These are phyloP conservation scores for Irpex rosettiformis DNA, from an alignment of 1,284 basidiomycete genomes.

Conservation along the genomic window DNA sequence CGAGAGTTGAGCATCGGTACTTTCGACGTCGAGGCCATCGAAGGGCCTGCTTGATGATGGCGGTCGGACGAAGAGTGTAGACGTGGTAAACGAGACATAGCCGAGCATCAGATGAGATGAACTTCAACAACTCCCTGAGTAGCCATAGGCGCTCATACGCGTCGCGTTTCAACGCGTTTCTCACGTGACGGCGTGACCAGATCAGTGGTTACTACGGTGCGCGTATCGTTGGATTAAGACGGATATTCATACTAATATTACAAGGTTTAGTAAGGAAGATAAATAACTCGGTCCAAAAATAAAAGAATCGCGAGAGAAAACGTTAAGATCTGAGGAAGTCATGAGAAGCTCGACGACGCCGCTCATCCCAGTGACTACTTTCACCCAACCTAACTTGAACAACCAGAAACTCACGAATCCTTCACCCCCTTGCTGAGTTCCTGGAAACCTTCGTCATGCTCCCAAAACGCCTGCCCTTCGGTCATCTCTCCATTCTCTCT, in stretches of 20 bases:
- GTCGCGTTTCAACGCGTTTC: not conserved
- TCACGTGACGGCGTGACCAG: not conserved
- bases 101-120: slow-evolving; percentile 1
- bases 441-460: slow-evolving; percentile 61
- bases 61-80: not conserved
- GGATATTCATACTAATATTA: not conserved
- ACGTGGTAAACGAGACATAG: slow-evolving; percentile 5
- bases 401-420: slow-evolving; percentile 41
- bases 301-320: too few species aligned
- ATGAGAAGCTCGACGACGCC: too few species aligned
- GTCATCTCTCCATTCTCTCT: slow-evolving; percentile 20
- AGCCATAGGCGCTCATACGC: not conserved
- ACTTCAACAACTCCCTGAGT: not conserved
- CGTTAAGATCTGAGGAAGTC: too few species aligned
- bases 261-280: not conserved
- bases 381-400: too few species aligned
- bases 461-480: slow-evolving; percentile 50
- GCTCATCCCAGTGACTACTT: too few species aligned
- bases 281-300: not conserved
- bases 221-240: not conserved
- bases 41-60: not conserved
- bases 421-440: slow-evolving; percentile 63
- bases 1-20: slow-evolving; percentile 23
- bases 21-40: slow-evolving; percentile 23
- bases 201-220: not conserved